phyloP scores from a whole-genome alignment of 306 rosid genomes.

The Trifolium repens region DNA sequence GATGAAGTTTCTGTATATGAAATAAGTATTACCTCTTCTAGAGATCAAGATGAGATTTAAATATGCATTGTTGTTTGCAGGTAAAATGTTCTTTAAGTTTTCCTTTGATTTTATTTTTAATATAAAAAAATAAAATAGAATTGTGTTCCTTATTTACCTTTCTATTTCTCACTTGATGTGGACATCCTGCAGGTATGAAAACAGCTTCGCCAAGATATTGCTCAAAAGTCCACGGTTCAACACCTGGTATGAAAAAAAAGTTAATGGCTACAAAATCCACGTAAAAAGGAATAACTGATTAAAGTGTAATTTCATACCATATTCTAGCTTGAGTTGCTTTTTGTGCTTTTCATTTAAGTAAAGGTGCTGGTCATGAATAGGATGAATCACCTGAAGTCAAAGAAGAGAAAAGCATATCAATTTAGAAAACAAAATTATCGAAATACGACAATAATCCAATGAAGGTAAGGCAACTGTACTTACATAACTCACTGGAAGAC shows the following conservation, averaged over 20 bases:
- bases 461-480: background rate
- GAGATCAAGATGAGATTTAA: background rate
- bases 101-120: conserved; percentile 1
- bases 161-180: conserved; percentile 76
- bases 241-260: conserved; percentile 42
- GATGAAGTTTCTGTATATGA: background rate
- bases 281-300: conserved; percentile 11
- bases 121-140: background rate
- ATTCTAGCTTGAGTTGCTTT: conserved; percentile 65
- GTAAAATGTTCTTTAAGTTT: background rate
- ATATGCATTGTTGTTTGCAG: background rate
- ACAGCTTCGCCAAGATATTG: conserved; percentile 75
- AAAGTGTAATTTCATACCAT: conserved; percentile 51
- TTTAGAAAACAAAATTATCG: conserved; percentile 1
- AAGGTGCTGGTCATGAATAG: conserved; percentile 68
- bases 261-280: conserved; percentile 24
- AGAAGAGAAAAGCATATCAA: conserved; percentile 33
- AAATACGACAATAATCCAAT: background rate
- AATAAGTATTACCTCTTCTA: background rate
- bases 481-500: conserved; percentile 59
- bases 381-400: conserved; percentile 65
- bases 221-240: conserved; percentile 77
- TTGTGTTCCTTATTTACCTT: conserved; percentile 41
- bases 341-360: conserved; percentile 65
- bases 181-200: conserved; percentile 77